These are phyloP conservation scores for Suillus weaverae DNA, from an alignment of 768 basidiomycete genomes.

Conservation along the genomic window DNA sequence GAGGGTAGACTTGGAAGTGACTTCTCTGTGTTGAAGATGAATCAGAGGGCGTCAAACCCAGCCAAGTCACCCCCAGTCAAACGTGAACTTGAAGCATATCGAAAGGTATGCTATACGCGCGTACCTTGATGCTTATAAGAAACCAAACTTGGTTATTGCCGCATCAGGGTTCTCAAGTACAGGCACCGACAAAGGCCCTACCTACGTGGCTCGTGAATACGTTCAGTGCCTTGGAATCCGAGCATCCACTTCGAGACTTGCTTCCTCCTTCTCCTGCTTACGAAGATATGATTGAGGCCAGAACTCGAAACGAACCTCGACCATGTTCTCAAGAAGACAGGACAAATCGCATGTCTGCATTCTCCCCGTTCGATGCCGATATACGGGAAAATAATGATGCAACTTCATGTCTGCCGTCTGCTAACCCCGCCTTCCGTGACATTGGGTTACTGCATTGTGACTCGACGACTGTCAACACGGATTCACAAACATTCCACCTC, in stretches of 20 bases:
- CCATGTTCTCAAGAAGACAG: background rate
- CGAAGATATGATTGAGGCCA: conserved; percentile 3
- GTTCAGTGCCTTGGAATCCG: conserved; percentile 43
- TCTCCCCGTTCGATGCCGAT: conserved; percentile 26
- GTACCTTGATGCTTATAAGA: conserved; percentile 11
- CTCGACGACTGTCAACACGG: background rate
- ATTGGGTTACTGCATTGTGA: background rate
- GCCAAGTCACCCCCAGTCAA: background rate
- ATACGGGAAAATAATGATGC: too few species aligned
- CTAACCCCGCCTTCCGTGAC: background rate
- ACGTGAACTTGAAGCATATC: background rate
- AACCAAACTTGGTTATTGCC: conserved; percentile 12
- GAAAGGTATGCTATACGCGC: conserved; percentile 33
- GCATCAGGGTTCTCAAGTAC: conserved; percentile 15
- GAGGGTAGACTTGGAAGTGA: conserved; percentile 37
- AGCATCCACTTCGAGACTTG: conserved; percentile 36
- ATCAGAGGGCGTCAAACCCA: conserved; percentile 4
- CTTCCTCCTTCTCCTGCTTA: conserved; percentile 23
- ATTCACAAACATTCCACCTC: background rate
- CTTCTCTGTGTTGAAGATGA: conserved; percentile 47
- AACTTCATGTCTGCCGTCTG: background rate
- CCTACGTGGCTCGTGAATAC: conserved; percentile 60
- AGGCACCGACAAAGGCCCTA: conserved; percentile 32
- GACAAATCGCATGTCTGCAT: conserved; percentile 25
- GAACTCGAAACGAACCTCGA: conserved; percentile 7